A percentile compares a stretch with the other conserved stretches of the same genome.
Evolutionary conservation across 441 rosid genomes (phyloP).

Genomic region (Eutrema salsugineum): DNA sequence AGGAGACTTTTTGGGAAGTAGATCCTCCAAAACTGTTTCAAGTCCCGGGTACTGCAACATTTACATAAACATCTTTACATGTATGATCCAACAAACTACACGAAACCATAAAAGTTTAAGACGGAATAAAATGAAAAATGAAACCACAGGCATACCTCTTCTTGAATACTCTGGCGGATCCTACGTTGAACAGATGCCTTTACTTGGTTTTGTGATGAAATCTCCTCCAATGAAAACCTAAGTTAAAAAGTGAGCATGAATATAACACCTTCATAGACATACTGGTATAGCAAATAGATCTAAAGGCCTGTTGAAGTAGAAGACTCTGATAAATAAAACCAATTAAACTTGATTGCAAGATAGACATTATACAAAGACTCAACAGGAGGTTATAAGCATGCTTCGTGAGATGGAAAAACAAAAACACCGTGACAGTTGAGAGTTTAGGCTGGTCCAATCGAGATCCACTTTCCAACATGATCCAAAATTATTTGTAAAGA

Average conservation of each 20-base stretch:
- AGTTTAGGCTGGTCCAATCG: background rate
- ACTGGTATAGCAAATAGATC: background rate
- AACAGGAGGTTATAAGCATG: background rate
- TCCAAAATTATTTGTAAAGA: too few species aligned
- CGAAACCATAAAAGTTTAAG: background rate
- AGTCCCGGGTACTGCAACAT: constrained; percentile 85
- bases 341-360: background rate
- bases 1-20: constrained; percentile 93
- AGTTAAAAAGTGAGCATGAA: background rate
- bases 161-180: constrained; percentile 94
- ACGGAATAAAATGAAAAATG: background rate
- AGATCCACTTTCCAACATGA: too few species aligned
- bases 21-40: constrained; percentile 89
- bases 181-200: constrained; percentile 97
- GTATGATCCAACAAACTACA: background rate
- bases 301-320: background rate
- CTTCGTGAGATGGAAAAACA: background rate
- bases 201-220: constrained; percentile 95
- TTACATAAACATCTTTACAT: background rate
- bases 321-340: background rate
- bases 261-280: background rate
- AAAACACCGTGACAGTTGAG: background rate
- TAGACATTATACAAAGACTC: background rate
- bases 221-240: constrained; percentile 90
- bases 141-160: constrained; percentile 53